These are phyloP conservation scores for Diospyros kaki DNA, from an alignment of 148 eudicot species.

Conservation along the genomic window DNA sequence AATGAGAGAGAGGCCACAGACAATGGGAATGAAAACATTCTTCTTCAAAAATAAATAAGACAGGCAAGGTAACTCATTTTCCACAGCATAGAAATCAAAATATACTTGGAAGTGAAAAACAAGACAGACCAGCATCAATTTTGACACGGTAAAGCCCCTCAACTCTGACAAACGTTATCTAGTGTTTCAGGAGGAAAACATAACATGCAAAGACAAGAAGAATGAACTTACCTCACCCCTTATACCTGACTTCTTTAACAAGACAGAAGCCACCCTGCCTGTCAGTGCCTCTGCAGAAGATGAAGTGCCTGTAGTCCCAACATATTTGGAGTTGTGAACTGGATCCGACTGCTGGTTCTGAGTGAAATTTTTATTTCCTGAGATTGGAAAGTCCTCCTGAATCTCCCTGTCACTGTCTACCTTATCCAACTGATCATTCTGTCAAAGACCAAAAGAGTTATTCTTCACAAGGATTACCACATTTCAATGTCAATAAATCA, in stretches of 20 bases:
- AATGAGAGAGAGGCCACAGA: too few relatives aligned
- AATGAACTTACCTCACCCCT: conserved; percentile 58
- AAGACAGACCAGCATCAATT: not conserved
- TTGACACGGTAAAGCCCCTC: not conserved
- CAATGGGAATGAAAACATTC: too few relatives aligned
- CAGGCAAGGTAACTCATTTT: not conserved
- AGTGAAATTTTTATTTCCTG: conserved; percentile 16
- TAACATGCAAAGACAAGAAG: not conserved
- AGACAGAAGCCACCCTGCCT: conserved; percentile 24
- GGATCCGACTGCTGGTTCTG: conserved; percentile 29
- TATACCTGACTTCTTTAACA: conserved; percentile 34
- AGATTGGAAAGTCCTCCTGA: conserved; percentile 27
- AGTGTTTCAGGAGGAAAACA: not conserved
- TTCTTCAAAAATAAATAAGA: not conserved
- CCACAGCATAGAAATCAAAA: not conserved
- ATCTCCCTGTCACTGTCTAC: conserved; percentile 31
- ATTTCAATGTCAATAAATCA: too few relatives aligned
- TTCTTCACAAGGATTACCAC: not conserved
- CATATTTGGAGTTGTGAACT: conserved; percentile 21
- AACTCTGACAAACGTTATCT: not conserved
- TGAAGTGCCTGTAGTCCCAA: conserved; percentile 25
- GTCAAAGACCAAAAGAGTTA: conserved; percentile 17
- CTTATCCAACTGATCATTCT: conserved; percentile 25
- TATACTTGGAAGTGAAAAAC: not conserved
- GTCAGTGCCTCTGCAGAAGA: conserved; percentile 19